Conservation (phyloP, 805 yeast genomes). For the Wickerhamomyces sydowiorum region DNA sequence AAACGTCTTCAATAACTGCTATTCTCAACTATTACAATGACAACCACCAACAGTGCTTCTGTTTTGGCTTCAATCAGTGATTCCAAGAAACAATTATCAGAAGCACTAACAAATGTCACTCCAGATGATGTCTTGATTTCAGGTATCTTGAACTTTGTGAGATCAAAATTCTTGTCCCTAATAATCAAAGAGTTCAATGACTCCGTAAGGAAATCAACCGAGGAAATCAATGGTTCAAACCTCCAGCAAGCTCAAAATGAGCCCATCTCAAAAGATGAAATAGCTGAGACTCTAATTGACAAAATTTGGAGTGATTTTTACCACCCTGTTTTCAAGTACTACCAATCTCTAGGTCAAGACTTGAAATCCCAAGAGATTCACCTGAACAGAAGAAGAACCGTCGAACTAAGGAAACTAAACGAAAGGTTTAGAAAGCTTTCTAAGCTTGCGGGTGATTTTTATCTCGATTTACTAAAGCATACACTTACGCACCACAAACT, state of each 20-base stretch:
- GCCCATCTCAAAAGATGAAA: constrained; percentile 1
- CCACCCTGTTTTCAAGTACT: constrained; percentile 58
- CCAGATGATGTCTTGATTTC: constrained; percentile 18
- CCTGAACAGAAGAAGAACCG: constrained; percentile 24
- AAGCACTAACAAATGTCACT: constrained; percentile 4
- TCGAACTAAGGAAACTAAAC: constrained; percentile 53
- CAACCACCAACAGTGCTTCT: background rate
- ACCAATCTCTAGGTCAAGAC: constrained; percentile 10
- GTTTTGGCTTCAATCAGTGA: constrained; percentile 4
- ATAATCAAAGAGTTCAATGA: constrained; percentile 32
- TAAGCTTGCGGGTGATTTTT: constrained; percentile 43
- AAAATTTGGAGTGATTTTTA: constrained; percentile 56
- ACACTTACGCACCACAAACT: constrained; percentile 34
- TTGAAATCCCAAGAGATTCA: constrained; percentile 13
- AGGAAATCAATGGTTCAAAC: background rate
- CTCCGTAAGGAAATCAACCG: constrained; percentile 1
- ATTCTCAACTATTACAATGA: background rate
- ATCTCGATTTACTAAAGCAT: constrained; percentile 34
- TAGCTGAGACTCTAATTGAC: constrained; percentile 36
- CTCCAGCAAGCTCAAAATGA: constrained; percentile 9
- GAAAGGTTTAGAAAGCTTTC: constrained; percentile 44
- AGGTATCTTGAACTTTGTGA: constrained; percentile 44
- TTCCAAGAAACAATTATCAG: constrained; percentile 9
- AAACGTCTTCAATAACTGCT: background rate
- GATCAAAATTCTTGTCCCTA: constrained; percentile 39